phyloP scores from a whole-genome alignment of 2,329 filamentous ascomycete genomes.

The Penicillium decumbens region DNA sequence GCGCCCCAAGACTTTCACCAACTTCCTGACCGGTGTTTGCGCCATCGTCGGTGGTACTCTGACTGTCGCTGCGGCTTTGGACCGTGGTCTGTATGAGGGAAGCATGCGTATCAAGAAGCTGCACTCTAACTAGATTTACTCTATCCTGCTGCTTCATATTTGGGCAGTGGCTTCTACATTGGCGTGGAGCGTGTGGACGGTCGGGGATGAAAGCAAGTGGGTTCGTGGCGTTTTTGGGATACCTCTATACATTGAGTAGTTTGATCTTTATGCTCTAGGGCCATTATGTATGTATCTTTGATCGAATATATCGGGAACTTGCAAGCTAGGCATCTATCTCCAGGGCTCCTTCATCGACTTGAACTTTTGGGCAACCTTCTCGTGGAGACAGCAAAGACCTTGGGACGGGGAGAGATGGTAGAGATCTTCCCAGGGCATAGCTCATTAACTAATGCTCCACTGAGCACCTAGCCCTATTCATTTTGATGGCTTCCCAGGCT shows the following conservation, averaged over 20 bases:
- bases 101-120: slow-evolving; percentile 80
- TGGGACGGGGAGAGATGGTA: too few species aligned
- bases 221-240: slow-evolving; percentile 20
- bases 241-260: slow-evolving; percentile 16
- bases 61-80: slow-evolving; percentile 89
- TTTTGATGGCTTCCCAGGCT: too few species aligned
- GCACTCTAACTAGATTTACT: slow-evolving; percentile 51
- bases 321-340: background rate
- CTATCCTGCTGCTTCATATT: background rate
- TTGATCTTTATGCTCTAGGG: slow-evolving; percentile 1
- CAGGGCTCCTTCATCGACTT: background rate
- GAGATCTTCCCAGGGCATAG: too few species aligned
- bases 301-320: background rate
- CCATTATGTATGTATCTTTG: slow-evolving; percentile 7
- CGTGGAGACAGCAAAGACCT: too few species aligned
- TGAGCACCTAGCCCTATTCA: too few species aligned
- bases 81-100: slow-evolving; percentile 88
- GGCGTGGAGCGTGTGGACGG: background rate
- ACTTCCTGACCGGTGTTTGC: slow-evolving; percentile 90
- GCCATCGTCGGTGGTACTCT: slow-evolving; percentile 91
- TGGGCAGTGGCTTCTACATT: background rate
- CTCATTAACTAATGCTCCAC: too few species aligned
- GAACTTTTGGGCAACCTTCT: too few species aligned
- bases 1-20: slow-evolving; percentile 79
- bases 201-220: slow-evolving; percentile 6